Evolutionary conservation across 371 early-diverging fungal genomes (phyloP), one percentile per base, ranked within the genome.

Genomic region (Aphelidium insulamus): DNA sequence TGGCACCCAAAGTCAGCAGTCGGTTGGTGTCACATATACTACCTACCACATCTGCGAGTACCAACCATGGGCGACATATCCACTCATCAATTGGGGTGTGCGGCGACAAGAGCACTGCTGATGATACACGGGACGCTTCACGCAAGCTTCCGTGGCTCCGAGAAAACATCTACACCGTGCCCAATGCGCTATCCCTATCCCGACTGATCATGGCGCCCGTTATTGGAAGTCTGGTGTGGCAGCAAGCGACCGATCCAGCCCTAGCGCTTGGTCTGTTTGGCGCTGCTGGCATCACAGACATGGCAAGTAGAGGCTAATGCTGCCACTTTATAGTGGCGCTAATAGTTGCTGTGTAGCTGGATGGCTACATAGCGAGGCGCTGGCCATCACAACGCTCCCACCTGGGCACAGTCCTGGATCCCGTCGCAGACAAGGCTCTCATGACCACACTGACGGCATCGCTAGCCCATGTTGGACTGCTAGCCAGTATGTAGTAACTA

Each of bases 331-430:
- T 12, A 12, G 23, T 24, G 4, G 26, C 14, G 10, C 21, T 40
- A 18, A 17, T 15, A 28, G 32, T 33, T 3, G 8, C 11, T 30
- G 12, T 16, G 1, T 41, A 73, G 65, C 44, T 87, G 24, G 95
- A 95, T 54, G 95, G 95, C 17, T 83, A 62, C 43, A 72, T 92
- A 42, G 95, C 95, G 9, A n/a, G n/a, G n/a, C n/a, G n/a, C n/a
- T n/a, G n/a, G n/a, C n/a, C n/a, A n/a, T n/a, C n/a, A 4, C 60
- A 92, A 22, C 55, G 62, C 28, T 91, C 66, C 47, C 74, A 84
- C 30, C 69, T 78, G 72, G 95, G 95, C 4, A 77, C 82, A 0
- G 77, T 86, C 15, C 63, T 92, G 28, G 95, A 95, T 43, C 95
- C 95, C 3, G 68, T 77, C n/a, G 92, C 92, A 3, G 95, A 95